These are phyloP conservation scores for Rhizophagus sp. DNA, from an alignment of 192 early-diverging fungal genomes.

Conservation along the genomic window DNA sequence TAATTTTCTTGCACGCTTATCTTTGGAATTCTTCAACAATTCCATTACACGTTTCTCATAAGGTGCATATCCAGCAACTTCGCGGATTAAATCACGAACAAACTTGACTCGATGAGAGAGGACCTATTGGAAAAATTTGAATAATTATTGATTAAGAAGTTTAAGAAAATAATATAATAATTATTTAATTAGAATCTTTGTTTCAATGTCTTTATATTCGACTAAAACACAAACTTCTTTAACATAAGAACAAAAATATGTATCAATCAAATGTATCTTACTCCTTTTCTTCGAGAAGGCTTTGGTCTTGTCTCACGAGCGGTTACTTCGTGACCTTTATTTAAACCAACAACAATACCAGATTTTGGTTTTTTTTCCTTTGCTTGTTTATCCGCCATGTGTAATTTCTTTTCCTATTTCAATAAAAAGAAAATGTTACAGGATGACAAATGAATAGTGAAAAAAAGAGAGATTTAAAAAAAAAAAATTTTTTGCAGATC, in stretches of 20 bases:
- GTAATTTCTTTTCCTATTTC: background rate
- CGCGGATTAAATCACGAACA: constrained; percentile 93
- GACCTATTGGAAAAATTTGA: constrained; percentile 38
- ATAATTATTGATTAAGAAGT: background rate
- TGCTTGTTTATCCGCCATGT: constrained; percentile 55
- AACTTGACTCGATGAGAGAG: constrained; percentile 82
- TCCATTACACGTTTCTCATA: constrained; percentile 99
- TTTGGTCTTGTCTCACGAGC: constrained; percentile 65
- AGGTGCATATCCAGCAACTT: constrained; percentile 96
- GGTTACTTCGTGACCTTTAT: constrained; percentile 92
- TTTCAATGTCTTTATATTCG: no score
- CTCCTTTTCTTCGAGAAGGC: constrained; percentile 81
- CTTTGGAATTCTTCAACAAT: constrained; percentile 99
- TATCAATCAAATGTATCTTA: constrained; percentile 47
- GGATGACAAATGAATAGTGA: no score
- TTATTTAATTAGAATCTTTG: no score
- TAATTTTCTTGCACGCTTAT: constrained; percentile 99
- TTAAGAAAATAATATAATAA: background rate
- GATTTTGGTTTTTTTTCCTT: constrained; percentile 50
- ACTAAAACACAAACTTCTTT: no score
- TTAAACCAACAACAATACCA: constrained; percentile 88
- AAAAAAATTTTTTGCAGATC: no score
- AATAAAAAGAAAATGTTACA: no score
- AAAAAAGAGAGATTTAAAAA: no score
- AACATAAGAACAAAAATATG: background rate